These are phyloP conservation scores for Phytopythium boreale DNA, from an alignment of 352 stramenopile species.

Conservation along the genomic window DNA sequence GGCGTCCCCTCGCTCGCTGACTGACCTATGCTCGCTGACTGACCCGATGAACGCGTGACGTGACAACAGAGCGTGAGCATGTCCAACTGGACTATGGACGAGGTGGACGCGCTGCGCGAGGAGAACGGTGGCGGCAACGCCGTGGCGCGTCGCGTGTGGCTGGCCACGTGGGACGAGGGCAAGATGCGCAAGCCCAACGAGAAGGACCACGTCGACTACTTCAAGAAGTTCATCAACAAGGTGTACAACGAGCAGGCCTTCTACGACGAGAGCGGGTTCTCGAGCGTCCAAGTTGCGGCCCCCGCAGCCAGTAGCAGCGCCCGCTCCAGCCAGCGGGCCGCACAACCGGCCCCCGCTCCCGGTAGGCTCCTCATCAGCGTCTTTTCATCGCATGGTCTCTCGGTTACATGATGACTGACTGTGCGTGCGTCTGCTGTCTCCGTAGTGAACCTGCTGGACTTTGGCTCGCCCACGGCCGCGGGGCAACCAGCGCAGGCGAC, in stretches of 20 bases:
- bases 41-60: not conserved
- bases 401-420: not conserved
- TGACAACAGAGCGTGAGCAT: conserved; percentile 84
- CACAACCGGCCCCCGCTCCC: not conserved
- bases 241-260: conserved; percentile 84
- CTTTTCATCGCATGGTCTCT: not conserved
- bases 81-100: conserved; percentile 90
- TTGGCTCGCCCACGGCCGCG: conserved; percentile 28
- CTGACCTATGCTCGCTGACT: not conserved
- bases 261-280: conserved; percentile 49
- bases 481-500: conserved; percentile 14
- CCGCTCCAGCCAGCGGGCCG: conserved; percentile 10
- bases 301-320: not conserved
- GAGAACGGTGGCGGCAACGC: conserved; percentile 89
- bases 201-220: conserved; percentile 78
- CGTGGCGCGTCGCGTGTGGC: conserved; percentile 79
- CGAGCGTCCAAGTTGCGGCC: not conserved
- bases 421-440: conserved; percentile 6
- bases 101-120: conserved; percentile 88
- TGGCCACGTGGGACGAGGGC: conserved; percentile 73
- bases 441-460: conserved; percentile 57
- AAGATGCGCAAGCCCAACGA: conserved; percentile 70
- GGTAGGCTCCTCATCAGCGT: not conserved
- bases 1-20: not conserved
- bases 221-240: conserved; percentile 83